Evolutionary conservation across 2,329 filamentous ascomycete genomes (phyloP), one percentile per base, ranked within the genome.

Genomic region (Calonectria naviculata): DNA sequence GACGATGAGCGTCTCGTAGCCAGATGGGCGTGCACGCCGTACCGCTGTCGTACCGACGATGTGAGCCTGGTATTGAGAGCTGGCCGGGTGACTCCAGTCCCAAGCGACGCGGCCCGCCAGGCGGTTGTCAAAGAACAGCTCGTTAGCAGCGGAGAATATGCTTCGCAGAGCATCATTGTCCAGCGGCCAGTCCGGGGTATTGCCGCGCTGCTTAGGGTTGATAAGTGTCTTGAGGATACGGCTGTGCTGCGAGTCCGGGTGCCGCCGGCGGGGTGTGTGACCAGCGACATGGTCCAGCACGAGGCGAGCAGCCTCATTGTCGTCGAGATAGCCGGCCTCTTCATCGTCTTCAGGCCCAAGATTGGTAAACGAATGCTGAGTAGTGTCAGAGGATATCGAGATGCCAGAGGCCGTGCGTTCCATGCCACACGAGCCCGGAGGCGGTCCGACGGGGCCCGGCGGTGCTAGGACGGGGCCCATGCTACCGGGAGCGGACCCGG

Each of bases 21-120:
- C 90, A 28, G 86, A 85, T 2, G 82, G 77, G 34, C 80, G 78
- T 17, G 84, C 81, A 21, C 83, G 83, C 15, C 90, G 86, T 31
- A 92, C 84, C 0, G 90, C 89, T 12, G 91, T 93, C 3, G 90
- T 92, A 44, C 90, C 91, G 62, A 93, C 89, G 52, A 92, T 87
- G 66, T 88, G 86, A 71, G 82, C 84, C 66, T 86, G 83, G 76
- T 90, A 91, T 70, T 87, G 85, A 3, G 83, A 77, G 61, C 86
- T 84, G 3, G 85, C 84, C 4, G 82, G 80, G 70, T 89, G 85
- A 44, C 88, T 89, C 90, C 90, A 92, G 74, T 89, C 88, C 89
- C 90, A 92, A 29, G 84, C 83, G 6, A 92, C 90, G 29, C 90
- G 87, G n/a, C 87, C 85, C 34, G 85, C 84, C 15, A 93, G 84